Base-by-base conservation (phyloP, 768 basidiomycete species). In the Mycena filopes region DNA sequence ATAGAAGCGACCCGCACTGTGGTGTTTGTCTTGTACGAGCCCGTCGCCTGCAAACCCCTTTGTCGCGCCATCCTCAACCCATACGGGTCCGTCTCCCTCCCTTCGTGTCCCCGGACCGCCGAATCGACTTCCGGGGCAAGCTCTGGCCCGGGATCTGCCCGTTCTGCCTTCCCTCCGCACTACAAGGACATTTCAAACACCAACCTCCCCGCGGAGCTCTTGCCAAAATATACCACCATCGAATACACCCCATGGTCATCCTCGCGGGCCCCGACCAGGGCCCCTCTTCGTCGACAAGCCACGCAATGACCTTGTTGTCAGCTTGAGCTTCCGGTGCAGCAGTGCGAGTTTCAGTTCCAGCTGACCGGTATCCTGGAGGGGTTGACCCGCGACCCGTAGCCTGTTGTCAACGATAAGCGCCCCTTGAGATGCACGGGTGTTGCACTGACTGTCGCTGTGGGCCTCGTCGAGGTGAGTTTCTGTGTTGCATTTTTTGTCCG, bases 81-180 rank as follows among this genome's bases (percentile, higher is more conserved):
- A 18, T 98, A 96, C 84, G 98, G 96, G 96, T 96, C 73, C 66
- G 86, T 81, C 15, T 43, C 48, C 28, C n/a, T 8, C 4, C 7
- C 41, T 59, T 18, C 51, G 62, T 47, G 53, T 56, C 33, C 61
- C 40, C 20, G 58, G 43, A 25, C 75, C 98, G 98, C 77, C 97
- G 98, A 84, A 96, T 99, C 74, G 98, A 99, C 81, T 94, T 98
- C 68, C 89, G 98, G 73, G 97, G 93, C 71, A 99, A 99, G 79
- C 88, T 99, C 56, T 99, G 98, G n/a, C n/a, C n/a, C n/a, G n/a
- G n/a, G 98, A 99, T 99, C 70, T 99, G 98, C 74, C 98, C 98
- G 5, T 99, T 99, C 83, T 99, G 98, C 80, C 84, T 98, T 99
- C 82, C 98, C 98, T 6, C 93, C 94, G 0, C 97, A 99, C 78